These are phyloP conservation scores for Macrolepiota dolichaula DNA, from an alignment of 768 basidiomycete genomes.

Conservation along the genomic window DNA sequence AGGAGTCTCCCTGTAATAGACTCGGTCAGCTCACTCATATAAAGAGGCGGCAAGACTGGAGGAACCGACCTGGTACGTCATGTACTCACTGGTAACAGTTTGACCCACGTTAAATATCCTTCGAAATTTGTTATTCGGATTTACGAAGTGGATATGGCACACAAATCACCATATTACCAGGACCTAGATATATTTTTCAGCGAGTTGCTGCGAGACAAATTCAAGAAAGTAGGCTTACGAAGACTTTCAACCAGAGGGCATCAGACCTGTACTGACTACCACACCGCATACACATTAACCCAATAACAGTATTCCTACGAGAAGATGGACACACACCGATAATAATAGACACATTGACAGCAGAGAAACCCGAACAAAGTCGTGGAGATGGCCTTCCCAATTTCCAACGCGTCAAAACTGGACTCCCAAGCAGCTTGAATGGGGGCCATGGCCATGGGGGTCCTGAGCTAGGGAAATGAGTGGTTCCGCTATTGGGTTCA, in stretches of 20 bases:
- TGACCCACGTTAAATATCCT: background rate
- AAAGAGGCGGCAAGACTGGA: background rate
- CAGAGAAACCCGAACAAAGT: too few relatives aligned
- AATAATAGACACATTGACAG: too few relatives aligned
- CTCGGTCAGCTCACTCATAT: background rate
- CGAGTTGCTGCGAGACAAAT: background rate
- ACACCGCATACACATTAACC: background rate
- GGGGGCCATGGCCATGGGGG: too few relatives aligned
- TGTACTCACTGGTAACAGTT: background rate
- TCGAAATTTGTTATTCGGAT: background rate
- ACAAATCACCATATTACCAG: background rate
- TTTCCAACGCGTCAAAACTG: too few relatives aligned
- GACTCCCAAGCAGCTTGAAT: too few relatives aligned
- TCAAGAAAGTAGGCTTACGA: background rate
- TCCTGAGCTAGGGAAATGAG: too few relatives aligned
- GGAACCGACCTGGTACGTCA: background rate
- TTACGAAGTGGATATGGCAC: background rate
- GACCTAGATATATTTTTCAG: background rate
- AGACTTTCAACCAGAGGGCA: background rate
- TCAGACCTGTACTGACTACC: background rate
- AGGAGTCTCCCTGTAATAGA: background rate
- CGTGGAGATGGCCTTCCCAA: too few relatives aligned
- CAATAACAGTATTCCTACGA: too few relatives aligned
- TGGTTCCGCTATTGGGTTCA: too few relatives aligned
- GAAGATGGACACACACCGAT: too few relatives aligned